phyloP scores from a whole-genome alignment of 345 rosid genomes.

The Ricinus communis region DNA sequence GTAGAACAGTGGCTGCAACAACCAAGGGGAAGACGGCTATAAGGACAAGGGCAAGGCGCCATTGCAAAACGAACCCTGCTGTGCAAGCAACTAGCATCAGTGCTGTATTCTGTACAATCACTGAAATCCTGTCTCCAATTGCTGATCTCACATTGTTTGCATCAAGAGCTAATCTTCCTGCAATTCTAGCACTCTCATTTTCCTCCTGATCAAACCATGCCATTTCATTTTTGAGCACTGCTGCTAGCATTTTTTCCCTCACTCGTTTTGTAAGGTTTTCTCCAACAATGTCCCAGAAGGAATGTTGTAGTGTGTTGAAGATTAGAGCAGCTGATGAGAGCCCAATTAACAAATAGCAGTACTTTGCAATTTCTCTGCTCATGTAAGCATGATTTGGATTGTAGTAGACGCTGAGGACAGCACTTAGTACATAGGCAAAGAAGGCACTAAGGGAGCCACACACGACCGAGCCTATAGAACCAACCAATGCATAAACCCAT shows the following conservation, averaged over 20 bases:
- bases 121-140: constrained; percentile 91
- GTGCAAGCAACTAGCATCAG: constrained; percentile 96
- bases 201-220: constrained; percentile 99
- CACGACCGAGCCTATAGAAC: constrained; percentile 82
- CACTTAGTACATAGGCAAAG: constrained; percentile 94
- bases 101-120: constrained; percentile 94
- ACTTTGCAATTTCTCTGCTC: constrained; percentile 81
- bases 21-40: constrained; percentile 93
- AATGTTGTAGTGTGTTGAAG: constrained; percentile 94
- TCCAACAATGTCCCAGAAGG: constrained; percentile 96
- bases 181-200: constrained; percentile 87
- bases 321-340: constrained; percentile 91
- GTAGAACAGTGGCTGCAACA: constrained; percentile 97
- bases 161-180: constrained; percentile 90
- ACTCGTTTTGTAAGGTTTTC: constrained; percentile 97
- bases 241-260: constrained; percentile 85
- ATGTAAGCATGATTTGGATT: constrained; percentile 79
- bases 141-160: constrained; percentile 98
- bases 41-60: constrained; percentile 98
- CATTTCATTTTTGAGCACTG: constrained; percentile 90
- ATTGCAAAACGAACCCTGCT: constrained; percentile 91
- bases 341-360: constrained; percentile 87
- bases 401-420: constrained; percentile 88
- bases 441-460: constrained; percentile 95
- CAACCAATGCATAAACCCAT: constrained; percentile 86